Base-by-base conservation (phyloP, 129 eudicot species). In the Chrysanthemum lavandulifolium region DNA sequence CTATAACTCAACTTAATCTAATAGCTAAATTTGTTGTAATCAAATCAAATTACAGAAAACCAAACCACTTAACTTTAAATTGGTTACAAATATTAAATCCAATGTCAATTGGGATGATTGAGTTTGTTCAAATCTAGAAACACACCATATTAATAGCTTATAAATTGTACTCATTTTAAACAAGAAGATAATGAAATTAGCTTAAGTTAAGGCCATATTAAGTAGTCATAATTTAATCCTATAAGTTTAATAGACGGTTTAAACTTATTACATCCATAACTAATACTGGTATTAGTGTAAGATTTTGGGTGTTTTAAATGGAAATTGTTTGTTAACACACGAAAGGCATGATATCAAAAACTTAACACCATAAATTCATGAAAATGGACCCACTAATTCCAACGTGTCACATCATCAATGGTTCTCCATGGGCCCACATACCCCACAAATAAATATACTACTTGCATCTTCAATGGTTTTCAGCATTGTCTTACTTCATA, bases 321-420 rank as follows among this genome's bases (percentile, higher is more conserved):
- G 27, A 43, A 65, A 43, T 72, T 78, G 82, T 78, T 72, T 78
- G 82, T 72, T 65, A 78, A 57, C 82, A 78, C 73, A 72, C 49
- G 73, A 78, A 78, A 72, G 72, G 78, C 74, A 65, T 78, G 82
- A 72, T 21, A 65, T 56, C 48, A 66, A 71, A 72, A 78, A 72
- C 78, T 72, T 78, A 53, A 64, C 82, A 72, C 78, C 82, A 56
- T 72, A 72, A 78, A 72, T 78, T 72, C 82, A 78, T 78, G 78
- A 72, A 78, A 65, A 23, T 54, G 82, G 82, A 47, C 71, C 78
- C 18, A 71, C 73, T 13, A 11, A 52, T 65, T 64, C 58, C 65
- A 73, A 78, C 78, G 68, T 78, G 82, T 78, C 78, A 78, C 63
- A 47, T 65, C 55, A 65, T 31, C 13, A 78, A 45, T 72, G 82